Evolutionary conservation across 176 grass and related monocot genomes (phyloP), one percentile per base, ranked within the genome.

Genomic region (Triticum timopheevii): DNA sequence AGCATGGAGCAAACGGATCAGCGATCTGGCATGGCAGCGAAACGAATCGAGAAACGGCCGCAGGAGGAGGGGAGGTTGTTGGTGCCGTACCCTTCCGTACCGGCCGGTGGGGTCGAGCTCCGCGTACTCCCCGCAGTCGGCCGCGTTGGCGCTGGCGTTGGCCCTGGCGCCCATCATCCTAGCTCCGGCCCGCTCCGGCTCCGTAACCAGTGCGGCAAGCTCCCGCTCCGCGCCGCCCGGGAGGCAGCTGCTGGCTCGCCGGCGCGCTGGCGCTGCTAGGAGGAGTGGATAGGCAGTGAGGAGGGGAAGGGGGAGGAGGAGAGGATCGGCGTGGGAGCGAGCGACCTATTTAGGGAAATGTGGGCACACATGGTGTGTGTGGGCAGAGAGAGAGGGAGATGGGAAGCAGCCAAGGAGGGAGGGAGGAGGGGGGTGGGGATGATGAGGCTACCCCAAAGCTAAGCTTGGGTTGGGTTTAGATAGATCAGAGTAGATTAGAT

Each of bases 101-200:
- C 92, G 91, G 17, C 92, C 97, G 54, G 90, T 92, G 27, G 94
- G 97, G 84, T 99, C 94, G 76, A 96, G 86, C 84, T 99, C 97
- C 4, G 92, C 97, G 78, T 95, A 94, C 77, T 90, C 96, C 77
- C 78, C 73, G 62, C 30, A 88, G 84, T 82, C 90, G 52, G 68
- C 74, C 63, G 84, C 86, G 76, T 77, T 50, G 74, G 66, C 69
- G 39, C 25, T 81, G 70, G 52, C 84, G 76, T 77, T 52, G 69
- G 66, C 70, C 49, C 30, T 81, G 79, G 54, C 84, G 22, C 88
- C 86, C 90, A 89, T 93, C 92, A 93, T 92, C 82, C 73, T 95
- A 23, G 84, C 27, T 80, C 80, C 81, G 34, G 19, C 54, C 22
- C 54, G 50, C 61, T 84, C 80, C 81, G 34, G 54, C 54, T 0